These are phyloP conservation scores for Hygrocybe coccinea DNA, from an alignment of 768 basidiomycete genomes.

Conservation along the genomic window DNA sequence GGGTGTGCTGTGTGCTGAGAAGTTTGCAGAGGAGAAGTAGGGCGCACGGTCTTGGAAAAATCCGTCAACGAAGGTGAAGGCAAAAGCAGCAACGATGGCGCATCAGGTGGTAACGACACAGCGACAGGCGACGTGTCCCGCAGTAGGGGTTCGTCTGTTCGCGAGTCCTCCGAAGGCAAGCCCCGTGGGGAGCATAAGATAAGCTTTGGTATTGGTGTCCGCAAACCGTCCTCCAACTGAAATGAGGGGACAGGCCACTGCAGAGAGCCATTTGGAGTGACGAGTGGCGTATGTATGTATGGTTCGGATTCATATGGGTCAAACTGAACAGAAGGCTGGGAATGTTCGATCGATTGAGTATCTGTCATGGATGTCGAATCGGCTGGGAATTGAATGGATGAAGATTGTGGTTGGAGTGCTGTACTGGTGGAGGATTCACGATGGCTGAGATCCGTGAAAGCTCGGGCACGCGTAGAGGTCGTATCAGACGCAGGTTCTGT, in stretches of 20 bases:
- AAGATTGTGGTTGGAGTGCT: background rate
- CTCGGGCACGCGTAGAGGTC: conserved; percentile 19
- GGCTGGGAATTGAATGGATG: background rate
- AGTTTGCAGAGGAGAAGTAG: conserved; percentile 8
- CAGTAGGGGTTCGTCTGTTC: background rate
- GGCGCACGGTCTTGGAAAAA: conserved; percentile 4
- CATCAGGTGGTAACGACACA: background rate
- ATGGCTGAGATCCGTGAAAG: conserved; percentile 25
- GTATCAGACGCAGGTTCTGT: conserved; percentile 31
- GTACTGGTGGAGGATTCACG: conserved; percentile 6
- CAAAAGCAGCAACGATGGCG: background rate
- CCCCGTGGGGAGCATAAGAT: conserved; percentile 37
- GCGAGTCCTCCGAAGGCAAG: background rate
- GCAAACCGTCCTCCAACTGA: conserved; percentile 33
- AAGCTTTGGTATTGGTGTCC: conserved; percentile 24
- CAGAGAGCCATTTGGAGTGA: conserved; percentile 53
- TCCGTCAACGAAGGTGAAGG: background rate
- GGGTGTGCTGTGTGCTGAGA: conserved; percentile 10
- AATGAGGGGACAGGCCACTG: conserved; percentile 39
- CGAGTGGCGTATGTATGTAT: conserved; percentile 47
- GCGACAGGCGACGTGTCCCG: background rate
- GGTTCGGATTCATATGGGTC: conserved; percentile 43
- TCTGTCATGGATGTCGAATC: background rate
- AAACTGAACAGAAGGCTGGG: conserved; percentile 27
- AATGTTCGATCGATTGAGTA: conserved; percentile 17